Conservation (phyloP, 345 rosid genomes). For the Iberis pinnata region DNA sequence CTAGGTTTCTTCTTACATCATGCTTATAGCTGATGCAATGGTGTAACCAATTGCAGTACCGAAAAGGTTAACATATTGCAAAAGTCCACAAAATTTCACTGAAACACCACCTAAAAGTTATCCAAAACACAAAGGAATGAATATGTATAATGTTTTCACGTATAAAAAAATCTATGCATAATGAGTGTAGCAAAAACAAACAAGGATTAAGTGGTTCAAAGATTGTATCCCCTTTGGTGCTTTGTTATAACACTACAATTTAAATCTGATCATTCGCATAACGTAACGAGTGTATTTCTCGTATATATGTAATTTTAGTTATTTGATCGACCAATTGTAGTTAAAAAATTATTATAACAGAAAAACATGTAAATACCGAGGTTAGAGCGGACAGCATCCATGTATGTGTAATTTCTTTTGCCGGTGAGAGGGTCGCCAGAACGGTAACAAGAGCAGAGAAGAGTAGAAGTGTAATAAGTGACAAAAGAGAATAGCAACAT, state of each 20-base stretch:
- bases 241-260: too few relatives aligned
- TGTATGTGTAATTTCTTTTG: constrained; percentile 42
- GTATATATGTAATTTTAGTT: too few relatives aligned
- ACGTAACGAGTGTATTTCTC: too few relatives aligned
- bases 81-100: constrained; percentile 54
- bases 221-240: too few relatives aligned
- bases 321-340: too few relatives aligned
- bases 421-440: constrained; percentile 41
- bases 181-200: too few relatives aligned
- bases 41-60: constrained; percentile 76
- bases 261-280: too few relatives aligned
- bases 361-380: constrained; percentile 39
- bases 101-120: constrained; percentile 64
- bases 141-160: too few relatives aligned
- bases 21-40: constrained; percentile 61
- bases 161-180: too few relatives aligned
- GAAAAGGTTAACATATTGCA: constrained; percentile 63
- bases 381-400: constrained; percentile 54
- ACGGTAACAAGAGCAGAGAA: constrained; percentile 61
- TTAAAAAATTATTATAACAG: too few relatives aligned
- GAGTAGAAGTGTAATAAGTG: constrained; percentile 58
- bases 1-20: constrained; percentile 41
- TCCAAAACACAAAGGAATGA: constrained; percentile 5
- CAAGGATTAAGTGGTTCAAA: too few relatives aligned
- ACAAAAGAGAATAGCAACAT: constrained; percentile 63